A percentile compares a stretch with the other conserved stretches of the same genome.
These are phyloP conservation scores for Heteromeles arbutifolia DNA, from an alignment of 306 rosid genomes.

Conservation along the genomic window DNA sequence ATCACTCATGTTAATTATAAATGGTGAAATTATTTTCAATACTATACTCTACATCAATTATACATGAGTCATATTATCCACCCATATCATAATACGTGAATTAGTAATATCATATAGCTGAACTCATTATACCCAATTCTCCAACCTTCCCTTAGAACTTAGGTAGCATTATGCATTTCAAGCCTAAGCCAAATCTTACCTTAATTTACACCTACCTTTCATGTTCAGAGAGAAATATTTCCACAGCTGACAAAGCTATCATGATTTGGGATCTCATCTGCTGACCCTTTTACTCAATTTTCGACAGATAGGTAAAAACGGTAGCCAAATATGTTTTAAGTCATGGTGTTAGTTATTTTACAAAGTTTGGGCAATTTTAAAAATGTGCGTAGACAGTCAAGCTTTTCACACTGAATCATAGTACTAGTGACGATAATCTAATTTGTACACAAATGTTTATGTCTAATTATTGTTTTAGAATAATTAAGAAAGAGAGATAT, in stretches of 20 bases:
- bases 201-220: too few relatives aligned
- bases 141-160: too few relatives aligned
- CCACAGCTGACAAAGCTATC: too few relatives aligned
- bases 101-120: too few relatives aligned
- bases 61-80: too few relatives aligned
- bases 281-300: not conserved
- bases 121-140: too few relatives aligned
- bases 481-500: not conserved
- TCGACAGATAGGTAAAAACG: not conserved
- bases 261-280: too few relatives aligned
- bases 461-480: not conserved
- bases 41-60: too few relatives aligned
- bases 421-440: not conserved
- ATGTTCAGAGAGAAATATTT: too few relatives aligned
- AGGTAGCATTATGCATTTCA: too few relatives aligned
- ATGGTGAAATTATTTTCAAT: not conserved
- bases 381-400: not conserved
- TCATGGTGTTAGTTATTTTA: not conserved
- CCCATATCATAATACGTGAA: too few relatives aligned
- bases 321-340: not conserved
- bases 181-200: too few relatives aligned
- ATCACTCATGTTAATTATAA: not conserved
- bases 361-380: not conserved
- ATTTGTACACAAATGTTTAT: not conserved
- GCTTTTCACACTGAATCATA: not conserved